Evolutionary conservation across 148 eudicot genomes (phyloP).

Genomic region (Silene latifolia): DNA sequence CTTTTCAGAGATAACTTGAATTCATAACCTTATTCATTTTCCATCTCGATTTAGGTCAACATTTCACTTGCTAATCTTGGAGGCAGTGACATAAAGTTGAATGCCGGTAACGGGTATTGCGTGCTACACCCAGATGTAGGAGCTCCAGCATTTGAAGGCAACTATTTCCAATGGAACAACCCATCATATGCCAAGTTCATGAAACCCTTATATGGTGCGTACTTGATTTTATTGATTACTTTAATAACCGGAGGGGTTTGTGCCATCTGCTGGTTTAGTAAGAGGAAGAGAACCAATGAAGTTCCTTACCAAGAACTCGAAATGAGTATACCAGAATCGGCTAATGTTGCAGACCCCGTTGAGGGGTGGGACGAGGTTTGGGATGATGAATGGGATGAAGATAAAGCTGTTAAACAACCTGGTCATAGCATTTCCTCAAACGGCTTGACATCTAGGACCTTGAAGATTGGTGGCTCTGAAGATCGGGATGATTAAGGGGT

Average conservation of each 20-base stretch:
- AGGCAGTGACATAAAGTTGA: constrained; percentile 40
- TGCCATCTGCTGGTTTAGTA: constrained; percentile 65
- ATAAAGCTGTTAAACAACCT: constrained; percentile 62
- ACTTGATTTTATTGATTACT: constrained; percentile 39
- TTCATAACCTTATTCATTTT: not conserved
- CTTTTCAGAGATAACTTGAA: too few species aligned
- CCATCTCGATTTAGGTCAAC: not conserved
- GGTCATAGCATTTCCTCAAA: constrained; percentile 58
- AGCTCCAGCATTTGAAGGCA: constrained; percentile 26
- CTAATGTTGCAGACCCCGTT: constrained; percentile 40
- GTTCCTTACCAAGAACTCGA: constrained; percentile 88
- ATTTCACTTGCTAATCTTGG: constrained; percentile 24
- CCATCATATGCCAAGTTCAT: constrained; percentile 62
- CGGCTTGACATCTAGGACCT: constrained; percentile 56
- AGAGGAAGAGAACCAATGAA: constrained; percentile 42
- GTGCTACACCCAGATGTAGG: constrained; percentile 28
- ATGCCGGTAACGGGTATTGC: constrained; percentile 53
- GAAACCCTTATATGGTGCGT: constrained; percentile 74
- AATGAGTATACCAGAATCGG: constrained; percentile 67
- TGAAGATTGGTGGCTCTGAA: constrained; percentile 68
- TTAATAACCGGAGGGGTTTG: constrained; percentile 58
- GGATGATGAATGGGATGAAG: constrained; percentile 96
- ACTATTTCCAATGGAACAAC: constrained; percentile 39
- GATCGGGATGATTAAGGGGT: constrained; percentile 74
- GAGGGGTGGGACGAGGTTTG: constrained; percentile 94